Conservation (phyloP, 192 early-diverging fungal species). For the Diversispora epigaea region DNA sequence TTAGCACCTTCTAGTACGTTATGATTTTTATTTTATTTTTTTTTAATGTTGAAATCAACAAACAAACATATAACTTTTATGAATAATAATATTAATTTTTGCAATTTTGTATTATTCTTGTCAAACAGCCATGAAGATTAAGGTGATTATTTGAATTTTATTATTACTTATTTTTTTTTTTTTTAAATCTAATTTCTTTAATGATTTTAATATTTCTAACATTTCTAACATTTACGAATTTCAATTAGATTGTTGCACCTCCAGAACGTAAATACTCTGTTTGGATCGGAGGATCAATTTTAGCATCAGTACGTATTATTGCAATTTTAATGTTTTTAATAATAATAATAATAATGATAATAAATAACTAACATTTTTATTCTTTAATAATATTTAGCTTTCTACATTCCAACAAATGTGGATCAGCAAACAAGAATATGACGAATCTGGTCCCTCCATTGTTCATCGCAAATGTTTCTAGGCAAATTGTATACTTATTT, state of each 20-base stretch:
- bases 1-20: conserved; percentile 94
- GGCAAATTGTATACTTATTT: conserved; percentile 36
- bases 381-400: conserved; percentile 42
- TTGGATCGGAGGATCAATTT: conserved; percentile 98
- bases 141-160: not conserved
- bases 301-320: conserved; percentile 64
- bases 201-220: not conserved
- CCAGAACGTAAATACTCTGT: conserved; percentile 99
- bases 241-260: conserved; percentile 95
- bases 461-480: conserved; percentile 99
- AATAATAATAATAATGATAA: not conserved
- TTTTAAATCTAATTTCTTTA: not conserved
- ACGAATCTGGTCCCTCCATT: conserved; percentile 95
- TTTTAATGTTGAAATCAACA: not conserved
- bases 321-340: no score
- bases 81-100: not conserved
- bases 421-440: conserved; percentile 98
- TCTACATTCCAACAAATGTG: conserved; percentile 99
- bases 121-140: conserved; percentile 28
- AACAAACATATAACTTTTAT: no score
- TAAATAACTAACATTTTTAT: not conserved
- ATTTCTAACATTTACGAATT: not conserved
- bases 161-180: not conserved
- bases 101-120: not conserved
- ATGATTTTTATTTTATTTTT: conserved; percentile 21